Conservation (phyloP, 2,329 filamentous ascomycete species). For the Epichloe sp. region DNA sequence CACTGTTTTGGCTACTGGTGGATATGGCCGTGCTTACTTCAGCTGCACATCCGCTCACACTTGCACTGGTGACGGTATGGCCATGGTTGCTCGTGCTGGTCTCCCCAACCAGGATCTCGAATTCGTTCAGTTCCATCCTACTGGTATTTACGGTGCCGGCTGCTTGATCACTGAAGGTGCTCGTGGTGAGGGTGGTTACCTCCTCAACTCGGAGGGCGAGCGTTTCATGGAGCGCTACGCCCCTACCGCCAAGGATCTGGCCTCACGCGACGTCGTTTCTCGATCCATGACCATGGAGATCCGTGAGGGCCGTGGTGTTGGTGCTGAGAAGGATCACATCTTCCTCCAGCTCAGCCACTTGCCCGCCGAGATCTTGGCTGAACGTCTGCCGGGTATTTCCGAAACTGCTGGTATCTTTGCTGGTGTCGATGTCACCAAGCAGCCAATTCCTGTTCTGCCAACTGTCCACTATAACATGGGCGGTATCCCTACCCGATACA, state of each 20-base stretch:
- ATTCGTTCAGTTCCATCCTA: slow-evolving; percentile 99
- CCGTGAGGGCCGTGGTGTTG: slow-evolving; percentile 91
- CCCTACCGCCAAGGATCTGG: slow-evolving; percentile 94
- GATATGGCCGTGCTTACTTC: slow-evolving; percentile 97
- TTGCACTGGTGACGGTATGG: slow-evolving; percentile 97
- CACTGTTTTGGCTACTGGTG: slow-evolving; percentile 92
- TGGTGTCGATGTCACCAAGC: slow-evolving; percentile 92
- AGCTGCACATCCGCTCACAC: slow-evolving; percentile 96
- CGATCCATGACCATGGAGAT: slow-evolving; percentile 98
- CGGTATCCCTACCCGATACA: slow-evolving; percentile 95
- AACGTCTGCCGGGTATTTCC: slow-evolving; percentile 95
- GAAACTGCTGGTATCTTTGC: slow-evolving; percentile 97
- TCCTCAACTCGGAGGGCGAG: slow-evolving; percentile 95
- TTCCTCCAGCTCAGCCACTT: slow-evolving; percentile 96
- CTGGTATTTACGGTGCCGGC: slow-evolving; percentile 95
- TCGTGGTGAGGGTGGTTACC: slow-evolving; percentile 94
- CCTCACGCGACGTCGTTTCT: slow-evolving; percentile 89
- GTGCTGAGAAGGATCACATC: slow-evolving; percentile 95
- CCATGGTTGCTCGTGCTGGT: slow-evolving; percentile 95
- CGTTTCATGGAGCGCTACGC: slow-evolving; percentile 99
- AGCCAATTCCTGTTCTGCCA: slow-evolving; percentile 90
- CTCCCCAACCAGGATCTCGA: slow-evolving; percentile 96
- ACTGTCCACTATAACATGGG: slow-evolving; percentile 99
- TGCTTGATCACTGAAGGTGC: slow-evolving; percentile 97
- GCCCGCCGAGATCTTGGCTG: slow-evolving; percentile 80